Conservation (phyloP, 2,329 filamentous ascomycete species). For the Hymenoscyphus scutula region DNA sequence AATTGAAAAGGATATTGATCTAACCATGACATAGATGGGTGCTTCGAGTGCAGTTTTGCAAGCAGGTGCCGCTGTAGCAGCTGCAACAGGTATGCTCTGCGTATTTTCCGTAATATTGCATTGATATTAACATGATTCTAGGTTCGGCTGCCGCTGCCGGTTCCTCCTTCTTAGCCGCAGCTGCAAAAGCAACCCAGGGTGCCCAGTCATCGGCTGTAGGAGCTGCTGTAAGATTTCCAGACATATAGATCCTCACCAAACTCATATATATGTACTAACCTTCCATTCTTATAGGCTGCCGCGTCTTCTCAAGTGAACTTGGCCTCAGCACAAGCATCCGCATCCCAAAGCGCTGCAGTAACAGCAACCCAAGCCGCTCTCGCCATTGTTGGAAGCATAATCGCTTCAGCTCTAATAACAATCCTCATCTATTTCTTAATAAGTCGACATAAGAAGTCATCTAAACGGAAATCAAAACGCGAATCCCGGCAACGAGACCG, state of each 20-base stretch:
- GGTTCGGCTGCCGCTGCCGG: constrained; percentile 33
- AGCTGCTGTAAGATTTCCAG: constrained; percentile 19
- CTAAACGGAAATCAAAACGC: constrained; percentile 14
- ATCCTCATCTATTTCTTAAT: constrained; percentile 40
- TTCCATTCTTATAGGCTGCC: constrained; percentile 22
- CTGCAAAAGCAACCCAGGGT: constrained; percentile 23
- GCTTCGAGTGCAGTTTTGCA: constrained; percentile 27
- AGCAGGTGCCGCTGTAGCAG: constrained; percentile 31
- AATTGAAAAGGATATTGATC: too few species aligned
- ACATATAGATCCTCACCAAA: constrained; percentile 26
- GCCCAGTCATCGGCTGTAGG: constrained; percentile 21
- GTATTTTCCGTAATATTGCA: not conserved
- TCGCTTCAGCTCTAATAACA: constrained; percentile 43
- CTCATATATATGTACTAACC: not conserved
- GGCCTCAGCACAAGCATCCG: constrained; percentile 21
- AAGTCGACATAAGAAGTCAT: constrained; percentile 33
- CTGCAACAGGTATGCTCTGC: constrained; percentile 30
- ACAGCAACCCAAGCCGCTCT: constrained; percentile 44
- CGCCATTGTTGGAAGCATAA: constrained; percentile 43
- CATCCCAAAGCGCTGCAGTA: constrained; percentile 40
- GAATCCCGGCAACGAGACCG: constrained; percentile 7
- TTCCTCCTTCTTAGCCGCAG: constrained; percentile 31
- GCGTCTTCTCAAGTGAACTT: constrained; percentile 25
- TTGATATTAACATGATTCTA: constrained; percentile 9
- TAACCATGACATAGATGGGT: too few species aligned